These are phyloP conservation scores for Tolypocladium sp. DNA, from an alignment of 2,329 filamentous ascomycete species.

Conservation along the genomic window DNA sequence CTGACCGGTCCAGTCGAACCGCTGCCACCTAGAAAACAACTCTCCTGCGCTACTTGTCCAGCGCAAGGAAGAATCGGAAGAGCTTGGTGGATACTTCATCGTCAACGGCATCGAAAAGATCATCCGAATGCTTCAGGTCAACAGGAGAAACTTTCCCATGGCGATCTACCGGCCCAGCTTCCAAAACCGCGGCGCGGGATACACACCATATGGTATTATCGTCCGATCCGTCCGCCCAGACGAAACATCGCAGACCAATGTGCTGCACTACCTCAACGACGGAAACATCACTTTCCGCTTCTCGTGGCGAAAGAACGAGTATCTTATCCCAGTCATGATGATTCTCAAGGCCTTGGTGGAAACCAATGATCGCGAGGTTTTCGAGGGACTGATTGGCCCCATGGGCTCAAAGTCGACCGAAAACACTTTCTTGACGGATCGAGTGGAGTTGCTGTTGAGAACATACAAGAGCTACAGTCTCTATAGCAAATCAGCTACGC, in stretches of 20 bases:
- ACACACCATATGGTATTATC: slow-evolving; percentile 84
- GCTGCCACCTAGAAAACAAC: slow-evolving; percentile 82
- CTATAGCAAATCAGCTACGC: slow-evolving; percentile 72
- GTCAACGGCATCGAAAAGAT: slow-evolving; percentile 98
- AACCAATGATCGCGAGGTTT: slow-evolving; percentile 94
- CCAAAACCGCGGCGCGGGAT: slow-evolving; percentile 73
- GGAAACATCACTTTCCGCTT: slow-evolving; percentile 96
- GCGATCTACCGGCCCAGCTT: slow-evolving; percentile 90
- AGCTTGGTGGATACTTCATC: slow-evolving; percentile 93
- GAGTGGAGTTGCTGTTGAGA: slow-evolving; percentile 81
- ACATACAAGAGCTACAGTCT: slow-evolving; percentile 89
- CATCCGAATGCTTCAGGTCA: slow-evolving; percentile 83
- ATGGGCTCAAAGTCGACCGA: slow-evolving; percentile 67
- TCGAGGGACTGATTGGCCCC: slow-evolving; percentile 80
- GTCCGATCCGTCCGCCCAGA: slow-evolving; percentile 91
- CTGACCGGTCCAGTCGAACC: slow-evolving; percentile 56
- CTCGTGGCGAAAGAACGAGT: slow-evolving; percentile 96
- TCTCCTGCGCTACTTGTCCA: slow-evolving; percentile 75
- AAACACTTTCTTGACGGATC: slow-evolving; percentile 91
- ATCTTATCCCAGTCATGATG: slow-evolving; percentile 94
- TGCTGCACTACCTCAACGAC: slow-evolving; percentile 89
- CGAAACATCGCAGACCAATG: slow-evolving; percentile 95
- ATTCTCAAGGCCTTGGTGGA: slow-evolving; percentile 89
- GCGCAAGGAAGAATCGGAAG: slow-evolving; percentile 90
- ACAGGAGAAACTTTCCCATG: slow-evolving; percentile 88